These are phyloP conservation scores for Calonectria multiphialidica DNA, from an alignment of 2,329 filamentous ascomycete genomes.

Conservation along the genomic window DNA sequence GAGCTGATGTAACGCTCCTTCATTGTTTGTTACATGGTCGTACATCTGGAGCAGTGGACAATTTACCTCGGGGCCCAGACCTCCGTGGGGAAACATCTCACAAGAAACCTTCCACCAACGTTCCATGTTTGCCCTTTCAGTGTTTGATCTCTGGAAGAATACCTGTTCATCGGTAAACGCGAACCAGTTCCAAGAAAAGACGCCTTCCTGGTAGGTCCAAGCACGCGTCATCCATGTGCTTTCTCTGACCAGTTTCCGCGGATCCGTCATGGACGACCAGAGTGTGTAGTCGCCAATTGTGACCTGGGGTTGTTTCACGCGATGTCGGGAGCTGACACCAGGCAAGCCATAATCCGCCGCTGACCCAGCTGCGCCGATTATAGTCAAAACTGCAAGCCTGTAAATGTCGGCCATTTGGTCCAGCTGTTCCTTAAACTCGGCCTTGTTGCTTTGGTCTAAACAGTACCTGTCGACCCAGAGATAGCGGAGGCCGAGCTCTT, in stretches of 20 bases:
- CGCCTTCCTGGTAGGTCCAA: constrained; percentile 25
- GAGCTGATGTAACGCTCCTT: constrained; percentile 12
- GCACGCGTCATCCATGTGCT: constrained; percentile 25
- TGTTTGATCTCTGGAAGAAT: constrained; percentile 23
- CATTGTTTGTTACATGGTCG: constrained; percentile 17
- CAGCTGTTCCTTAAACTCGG: constrained; percentile 22
- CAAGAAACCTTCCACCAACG: constrained; percentile 23
- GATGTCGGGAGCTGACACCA: constrained; percentile 12
- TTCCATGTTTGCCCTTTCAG: constrained; percentile 20
- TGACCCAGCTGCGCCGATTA: constrained; percentile 22
- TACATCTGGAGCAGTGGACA: constrained; percentile 19
- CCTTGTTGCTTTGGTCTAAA: constrained; percentile 23
- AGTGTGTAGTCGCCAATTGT: constrained; percentile 19
- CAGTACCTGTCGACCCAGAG: constrained; percentile 28
- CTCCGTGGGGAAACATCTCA: constrained; percentile 25
- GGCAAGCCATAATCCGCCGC: constrained; percentile 21
- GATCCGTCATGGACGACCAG: constrained; percentile 24
- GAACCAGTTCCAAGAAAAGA: constrained; percentile 24
- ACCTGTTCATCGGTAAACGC: constrained; percentile 28
- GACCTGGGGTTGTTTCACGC: constrained; percentile 14
- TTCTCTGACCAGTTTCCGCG: constrained; percentile 1
- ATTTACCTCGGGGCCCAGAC: neutral
- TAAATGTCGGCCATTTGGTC: constrained; percentile 27
- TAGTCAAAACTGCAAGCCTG: constrained; percentile 19
- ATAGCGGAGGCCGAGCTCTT: constrained; percentile 19